A percentile compares a stretch with the other conserved stretches of the same genome.
phyloP scores from a whole-genome alignment of 2,329 filamentous ascomycete genomes.

The Pseudogymnoascus sp. region DNA sequence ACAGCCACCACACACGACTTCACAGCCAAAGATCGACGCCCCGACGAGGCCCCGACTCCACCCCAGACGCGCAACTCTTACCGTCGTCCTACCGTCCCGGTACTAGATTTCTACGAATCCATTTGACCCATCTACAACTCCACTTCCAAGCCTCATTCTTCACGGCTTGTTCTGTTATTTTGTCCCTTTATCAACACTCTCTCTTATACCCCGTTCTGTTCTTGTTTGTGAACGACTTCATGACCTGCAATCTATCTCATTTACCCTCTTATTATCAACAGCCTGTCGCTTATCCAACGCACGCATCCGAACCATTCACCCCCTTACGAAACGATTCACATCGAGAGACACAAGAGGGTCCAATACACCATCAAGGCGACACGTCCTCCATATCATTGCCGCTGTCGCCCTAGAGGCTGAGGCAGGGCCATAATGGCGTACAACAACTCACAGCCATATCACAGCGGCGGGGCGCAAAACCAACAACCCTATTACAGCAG shows the following conservation, averaged over 20 bases:
- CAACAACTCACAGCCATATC: slow-evolving; percentile 14
- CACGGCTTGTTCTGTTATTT: neutral
- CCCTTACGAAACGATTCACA: neutral
- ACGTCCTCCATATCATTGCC: neutral
- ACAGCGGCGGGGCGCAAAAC: slow-evolving; percentile 14
- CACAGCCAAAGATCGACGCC: neutral
- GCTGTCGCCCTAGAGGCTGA: neutral
- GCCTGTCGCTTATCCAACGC: neutral
- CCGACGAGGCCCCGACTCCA: slow-evolving; percentile 1
- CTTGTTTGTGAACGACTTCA: slow-evolving; percentile 2
- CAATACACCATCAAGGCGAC: neutral
- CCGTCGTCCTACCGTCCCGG: neutral
- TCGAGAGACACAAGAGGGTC: neutral
- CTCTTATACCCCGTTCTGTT: slow-evolving; percentile 5
- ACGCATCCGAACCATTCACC: neutral
- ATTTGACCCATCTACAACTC: slow-evolving; percentile 5
- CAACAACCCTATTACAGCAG: slow-evolving; percentile 20
- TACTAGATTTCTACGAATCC: neutral
- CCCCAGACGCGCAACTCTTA: slow-evolving; percentile 4
- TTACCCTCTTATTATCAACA: slow-evolving; percentile 1
- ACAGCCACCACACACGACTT: neutral
- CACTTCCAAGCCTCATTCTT: slow-evolving; percentile 11
- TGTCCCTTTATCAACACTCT: slow-evolving; percentile 7
- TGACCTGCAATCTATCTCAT: slow-evolving; percentile 7
- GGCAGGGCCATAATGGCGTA: neutral